A percentile compares a stretch with the other conserved stretches of the same genome.
phyloP scores from a whole-genome alignment of 495 filamentous ascomycete species.

The Penicillium goetzii region DNA sequence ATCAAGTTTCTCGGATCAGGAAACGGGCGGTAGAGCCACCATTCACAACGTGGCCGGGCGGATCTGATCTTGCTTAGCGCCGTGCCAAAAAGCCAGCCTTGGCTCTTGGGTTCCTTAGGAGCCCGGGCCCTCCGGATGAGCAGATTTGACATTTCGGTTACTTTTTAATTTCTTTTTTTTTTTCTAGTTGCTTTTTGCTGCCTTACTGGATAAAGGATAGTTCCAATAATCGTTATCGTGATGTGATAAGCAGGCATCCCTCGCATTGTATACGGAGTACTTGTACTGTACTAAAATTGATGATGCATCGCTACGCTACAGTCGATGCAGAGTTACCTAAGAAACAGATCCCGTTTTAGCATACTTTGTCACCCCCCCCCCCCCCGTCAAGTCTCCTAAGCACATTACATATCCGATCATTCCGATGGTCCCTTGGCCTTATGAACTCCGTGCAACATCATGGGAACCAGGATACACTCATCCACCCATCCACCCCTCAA shows the following conservation, averaged over 20 bases:
- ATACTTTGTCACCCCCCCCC: not conserved
- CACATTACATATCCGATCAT: not conserved
- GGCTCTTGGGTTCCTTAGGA: slow-evolving; percentile 5
- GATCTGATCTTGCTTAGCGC: slow-evolving; percentile 42
- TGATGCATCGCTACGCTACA: not conserved
- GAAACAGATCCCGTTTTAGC: not conserved
- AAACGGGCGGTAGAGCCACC: slow-evolving; percentile 37
- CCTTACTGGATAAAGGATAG: not conserved
- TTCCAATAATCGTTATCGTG: not conserved
- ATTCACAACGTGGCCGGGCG: slow-evolving; percentile 41
- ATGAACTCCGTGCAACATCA: not conserved
- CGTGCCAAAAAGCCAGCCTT: slow-evolving; percentile 30
- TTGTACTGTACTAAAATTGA: not conserved
- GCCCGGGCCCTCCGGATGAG: slow-evolving; percentile 24
- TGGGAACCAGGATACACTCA: slow-evolving; percentile 6
- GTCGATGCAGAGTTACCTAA: not conserved
- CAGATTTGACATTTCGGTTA: slow-evolving; percentile 14
- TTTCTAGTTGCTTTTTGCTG: not conserved
- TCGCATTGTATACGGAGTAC: not conserved
- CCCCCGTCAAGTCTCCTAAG: not conserved
- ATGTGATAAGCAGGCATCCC: not conserved
- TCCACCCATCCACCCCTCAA: not conserved
- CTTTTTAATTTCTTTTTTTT: slow-evolving; percentile 4
- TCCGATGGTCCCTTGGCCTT: not conserved
- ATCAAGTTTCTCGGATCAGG: slow-evolving; percentile 11